Conservation (phyloP, 495 filamentous ascomycete genomes). For the Chaetomium tenue region DNA sequence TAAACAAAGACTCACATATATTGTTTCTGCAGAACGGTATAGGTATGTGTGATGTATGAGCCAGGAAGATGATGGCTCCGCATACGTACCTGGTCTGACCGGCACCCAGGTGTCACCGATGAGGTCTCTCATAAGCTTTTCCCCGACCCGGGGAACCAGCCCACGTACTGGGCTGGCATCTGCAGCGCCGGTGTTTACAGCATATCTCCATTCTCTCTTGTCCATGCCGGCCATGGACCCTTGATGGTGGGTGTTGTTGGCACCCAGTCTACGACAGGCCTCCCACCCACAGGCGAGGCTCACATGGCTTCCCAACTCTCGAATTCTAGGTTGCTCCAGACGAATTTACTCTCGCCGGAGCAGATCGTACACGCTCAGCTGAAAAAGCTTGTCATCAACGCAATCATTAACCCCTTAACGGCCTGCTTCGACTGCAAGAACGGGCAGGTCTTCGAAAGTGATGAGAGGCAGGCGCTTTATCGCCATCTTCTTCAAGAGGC, state of each 20-base stretch:
- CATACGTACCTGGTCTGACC: background rate
- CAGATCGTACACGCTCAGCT: conserved; percentile 46
- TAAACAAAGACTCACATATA: conserved; percentile 60
- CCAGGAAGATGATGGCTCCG: background rate
- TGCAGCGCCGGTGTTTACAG: conserved; percentile 63
- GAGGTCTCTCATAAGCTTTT: conserved; percentile 61
- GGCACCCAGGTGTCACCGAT: conserved; percentile 43
- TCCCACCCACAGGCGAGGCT: conserved; percentile 24
- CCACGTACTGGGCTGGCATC: conserved; percentile 65
- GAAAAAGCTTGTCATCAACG: conserved; percentile 69
- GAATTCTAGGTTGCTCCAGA: conserved; percentile 14
- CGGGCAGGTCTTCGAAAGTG: conserved; percentile 64
- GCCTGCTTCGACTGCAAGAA: conserved; percentile 70
- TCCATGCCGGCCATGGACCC: conserved; percentile 62
- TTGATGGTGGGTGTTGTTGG: conserved; percentile 51
- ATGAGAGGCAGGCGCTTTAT: conserved; percentile 51
- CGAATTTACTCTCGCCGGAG: conserved; percentile 30
- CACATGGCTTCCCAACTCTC: background rate
- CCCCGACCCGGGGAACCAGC: conserved; percentile 56
- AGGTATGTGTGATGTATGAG: conserved; percentile 44
- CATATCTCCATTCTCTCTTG: conserved; percentile 50
- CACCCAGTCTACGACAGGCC: conserved; percentile 19
- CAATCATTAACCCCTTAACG: conserved; percentile 78
- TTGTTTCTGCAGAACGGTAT: conserved; percentile 78
- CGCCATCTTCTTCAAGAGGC: conserved; percentile 63